Evolutionary conservation across 768 basidiomycete genomes (phyloP).

Genomic region (Podaxis sp.): DNA sequence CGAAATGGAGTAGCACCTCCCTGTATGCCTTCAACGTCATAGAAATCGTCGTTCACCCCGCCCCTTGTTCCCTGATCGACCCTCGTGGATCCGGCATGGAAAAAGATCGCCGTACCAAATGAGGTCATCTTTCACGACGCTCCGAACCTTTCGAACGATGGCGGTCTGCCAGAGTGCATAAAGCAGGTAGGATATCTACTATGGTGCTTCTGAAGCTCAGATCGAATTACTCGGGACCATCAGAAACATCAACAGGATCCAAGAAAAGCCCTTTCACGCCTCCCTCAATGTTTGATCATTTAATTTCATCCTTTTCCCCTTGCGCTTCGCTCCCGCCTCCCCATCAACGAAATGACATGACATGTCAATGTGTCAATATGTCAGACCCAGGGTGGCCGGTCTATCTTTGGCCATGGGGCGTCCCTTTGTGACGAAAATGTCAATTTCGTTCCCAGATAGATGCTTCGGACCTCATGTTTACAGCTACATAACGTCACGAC

Average conservation of each 20-base stretch:
- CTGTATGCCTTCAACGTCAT: not conserved
- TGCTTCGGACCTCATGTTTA: not conserved
- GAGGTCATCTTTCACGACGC: not conserved
- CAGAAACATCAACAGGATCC: not conserved
- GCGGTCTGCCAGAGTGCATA: not conserved
- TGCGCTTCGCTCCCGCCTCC: not conserved
- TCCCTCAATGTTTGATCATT: not conserved
- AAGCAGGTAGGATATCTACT: not conserved
- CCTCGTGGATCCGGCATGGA: not conserved
- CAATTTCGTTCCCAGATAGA: constrained; percentile 1
- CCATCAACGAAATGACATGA: constrained; percentile 10
- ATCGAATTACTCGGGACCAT: constrained; percentile 11
- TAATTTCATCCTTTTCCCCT: not conserved
- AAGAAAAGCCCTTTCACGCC: not conserved
- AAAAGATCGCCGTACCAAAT: not conserved
- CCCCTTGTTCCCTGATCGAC: not conserved
- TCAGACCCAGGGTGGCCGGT: constrained; percentile 1
- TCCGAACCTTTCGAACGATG: not conserved
- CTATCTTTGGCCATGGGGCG: constrained; percentile 2
- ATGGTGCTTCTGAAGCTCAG: not conserved
- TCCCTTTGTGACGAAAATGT: constrained; percentile 7
- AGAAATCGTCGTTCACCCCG: not conserved
- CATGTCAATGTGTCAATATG: constrained; percentile 9
- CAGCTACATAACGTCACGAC: constrained; percentile 9
- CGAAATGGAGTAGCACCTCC: not conserved